These are phyloP conservation scores for Alternaria angustiovoidea DNA, from an alignment of 2,329 filamentous ascomycete species.

Conservation along the genomic window DNA sequence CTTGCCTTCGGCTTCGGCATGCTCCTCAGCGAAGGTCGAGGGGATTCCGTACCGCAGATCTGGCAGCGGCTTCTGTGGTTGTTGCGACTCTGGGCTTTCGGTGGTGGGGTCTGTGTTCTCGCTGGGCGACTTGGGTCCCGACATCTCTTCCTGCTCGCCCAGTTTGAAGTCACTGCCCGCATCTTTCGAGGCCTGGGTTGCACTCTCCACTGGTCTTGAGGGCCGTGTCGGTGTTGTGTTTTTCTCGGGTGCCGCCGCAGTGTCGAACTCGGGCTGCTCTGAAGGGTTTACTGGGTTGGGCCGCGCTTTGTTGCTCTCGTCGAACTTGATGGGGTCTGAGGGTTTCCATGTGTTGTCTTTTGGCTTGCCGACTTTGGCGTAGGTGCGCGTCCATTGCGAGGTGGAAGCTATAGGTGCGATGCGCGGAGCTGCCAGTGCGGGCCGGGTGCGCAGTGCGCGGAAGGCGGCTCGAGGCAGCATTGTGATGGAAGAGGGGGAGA, in stretches of 20 bases:
- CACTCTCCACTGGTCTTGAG: slow-evolving; percentile 34
- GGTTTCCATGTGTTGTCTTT: slow-evolving; percentile 54
- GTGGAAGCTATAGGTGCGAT: slow-evolving; percentile 38
- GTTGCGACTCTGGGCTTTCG: slow-evolving; percentile 52
- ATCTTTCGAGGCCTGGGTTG: slow-evolving; percentile 22
- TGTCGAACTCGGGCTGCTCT: slow-evolving; percentile 48
- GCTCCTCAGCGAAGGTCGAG: slow-evolving; percentile 84
- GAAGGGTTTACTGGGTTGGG: slow-evolving; percentile 38
- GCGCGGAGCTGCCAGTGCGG: slow-evolving; percentile 37
- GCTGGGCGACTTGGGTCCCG: slow-evolving; percentile 42
- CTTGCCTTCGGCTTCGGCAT: slow-evolving; percentile 51
- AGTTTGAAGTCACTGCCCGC: slow-evolving; percentile 32
- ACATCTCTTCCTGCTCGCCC: slow-evolving; percentile 49
- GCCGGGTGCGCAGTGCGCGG: slow-evolving; percentile 43
- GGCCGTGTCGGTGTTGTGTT: slow-evolving; percentile 35
- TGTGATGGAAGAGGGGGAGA: slow-evolving; percentile 18
- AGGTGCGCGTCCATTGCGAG: slow-evolving; percentile 37
- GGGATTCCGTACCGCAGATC: slow-evolving; percentile 95
- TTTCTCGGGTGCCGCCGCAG: slow-evolving; percentile 20
- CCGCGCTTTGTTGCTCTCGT: slow-evolving; percentile 33
- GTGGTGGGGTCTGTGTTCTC: slow-evolving; percentile 51
- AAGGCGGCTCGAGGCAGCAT: slow-evolving; percentile 50
- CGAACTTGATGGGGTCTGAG: slow-evolving; percentile 51
- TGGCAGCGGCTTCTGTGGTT: slow-evolving; percentile 73
- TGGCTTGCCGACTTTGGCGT: slow-evolving; percentile 34